Conservation (phyloP, 306 rosid species). For the Corylus avellana region DNA sequence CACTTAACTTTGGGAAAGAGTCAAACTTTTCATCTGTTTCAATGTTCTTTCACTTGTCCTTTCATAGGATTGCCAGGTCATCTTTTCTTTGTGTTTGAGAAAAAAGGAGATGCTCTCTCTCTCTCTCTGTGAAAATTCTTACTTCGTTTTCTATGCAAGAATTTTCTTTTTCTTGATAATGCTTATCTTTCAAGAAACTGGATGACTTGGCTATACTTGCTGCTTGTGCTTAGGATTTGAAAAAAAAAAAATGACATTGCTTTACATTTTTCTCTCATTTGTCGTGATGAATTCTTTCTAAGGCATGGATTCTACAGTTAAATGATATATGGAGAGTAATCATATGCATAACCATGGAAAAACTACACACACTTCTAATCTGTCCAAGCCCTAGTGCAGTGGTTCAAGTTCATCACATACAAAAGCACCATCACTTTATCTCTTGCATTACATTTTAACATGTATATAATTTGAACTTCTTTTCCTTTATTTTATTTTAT, state of each 20-base stretch:
- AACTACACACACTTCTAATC: too few species aligned
- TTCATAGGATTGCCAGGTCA: background rate
- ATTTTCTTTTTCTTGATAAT: background rate
- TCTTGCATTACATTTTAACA: too few species aligned
- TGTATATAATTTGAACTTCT: background rate
- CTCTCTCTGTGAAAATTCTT: background rate
- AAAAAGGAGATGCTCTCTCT: background rate
- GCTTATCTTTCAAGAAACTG: background rate
- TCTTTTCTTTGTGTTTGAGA: slow-evolving; percentile 20
- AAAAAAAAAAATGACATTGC: too few species aligned
- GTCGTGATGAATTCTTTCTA: too few species aligned
- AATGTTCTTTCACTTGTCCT: background rate
- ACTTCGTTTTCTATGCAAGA: background rate
- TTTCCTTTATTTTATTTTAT: background rate
- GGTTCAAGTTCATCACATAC: too few species aligned
- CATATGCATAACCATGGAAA: too few species aligned
- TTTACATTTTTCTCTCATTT: too few species aligned
- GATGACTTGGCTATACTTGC: background rate
- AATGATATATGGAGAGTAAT: too few species aligned
- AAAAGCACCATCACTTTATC: too few species aligned
- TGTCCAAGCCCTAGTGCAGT: too few species aligned
- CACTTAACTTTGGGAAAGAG: background rate
- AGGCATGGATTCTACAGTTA: too few species aligned
- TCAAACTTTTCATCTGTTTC: background rate
- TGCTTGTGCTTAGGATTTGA: too few species aligned